phyloP scores from a whole-genome alignment of 192 early-diverging fungal genomes.

The Mortierella hygrophila region DNA sequence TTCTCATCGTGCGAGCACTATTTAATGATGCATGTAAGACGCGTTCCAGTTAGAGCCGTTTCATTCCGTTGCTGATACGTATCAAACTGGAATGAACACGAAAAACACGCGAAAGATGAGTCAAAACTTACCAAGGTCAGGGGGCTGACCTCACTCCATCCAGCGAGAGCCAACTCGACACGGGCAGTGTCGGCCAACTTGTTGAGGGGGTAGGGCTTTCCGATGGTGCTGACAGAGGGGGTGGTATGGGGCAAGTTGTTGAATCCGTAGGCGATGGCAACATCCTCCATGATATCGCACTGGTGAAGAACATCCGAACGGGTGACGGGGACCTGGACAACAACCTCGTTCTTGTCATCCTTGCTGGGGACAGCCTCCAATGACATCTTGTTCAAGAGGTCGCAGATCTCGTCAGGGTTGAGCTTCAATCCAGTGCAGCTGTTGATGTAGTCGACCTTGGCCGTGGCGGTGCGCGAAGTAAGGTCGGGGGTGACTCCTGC shows the following conservation, averaged over 20 bases:
- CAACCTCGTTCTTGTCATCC: constrained; percentile 67
- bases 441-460: constrained; percentile 92
- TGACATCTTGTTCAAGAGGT: constrained; percentile 89
- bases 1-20: constrained; percentile 99
- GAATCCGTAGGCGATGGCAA: constrained; percentile 96
- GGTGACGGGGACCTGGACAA: constrained; percentile 88
- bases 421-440: constrained; percentile 82
- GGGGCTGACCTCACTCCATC: constrained; percentile 95
- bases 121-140: constrained; percentile 82
- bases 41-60: neutral
- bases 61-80: neutral
- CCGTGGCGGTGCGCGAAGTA: constrained; percentile 72
- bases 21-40: constrained; percentile 22
- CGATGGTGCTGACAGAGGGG: constrained; percentile 87
- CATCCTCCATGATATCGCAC: constrained; percentile 98
- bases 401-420: constrained; percentile 75
- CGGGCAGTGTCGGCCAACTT: constrained; percentile 92
- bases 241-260: constrained; percentile 90
- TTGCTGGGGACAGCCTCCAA: constrained; percentile 72
- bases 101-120: neutral
- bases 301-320: constrained; percentile 96
- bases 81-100: neutral
- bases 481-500: constrained; percentile 80
- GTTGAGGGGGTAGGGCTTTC: constrained; percentile 90
- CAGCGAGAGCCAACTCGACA: constrained; percentile 87